Evolutionary conservation across 768 basidiomycete genomes (phyloP).

Genomic region (Suillus clintonianus): DNA sequence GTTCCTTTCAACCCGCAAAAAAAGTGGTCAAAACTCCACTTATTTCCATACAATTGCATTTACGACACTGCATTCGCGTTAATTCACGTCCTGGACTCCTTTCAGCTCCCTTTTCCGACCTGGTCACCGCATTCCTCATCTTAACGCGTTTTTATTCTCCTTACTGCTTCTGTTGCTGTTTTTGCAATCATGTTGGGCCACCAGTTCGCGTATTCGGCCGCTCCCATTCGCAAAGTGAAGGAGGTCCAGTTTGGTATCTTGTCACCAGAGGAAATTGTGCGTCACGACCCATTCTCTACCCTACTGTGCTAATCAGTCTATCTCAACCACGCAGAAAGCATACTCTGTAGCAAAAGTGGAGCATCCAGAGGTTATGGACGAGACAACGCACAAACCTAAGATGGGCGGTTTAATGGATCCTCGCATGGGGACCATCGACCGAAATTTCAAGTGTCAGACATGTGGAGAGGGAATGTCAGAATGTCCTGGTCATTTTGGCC

Average conservation of each 20-base stretch:
- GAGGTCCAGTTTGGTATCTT: conserved; percentile 99
- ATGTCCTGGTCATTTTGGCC: conserved; percentile 99
- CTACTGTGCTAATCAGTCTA: conserved; percentile 9
- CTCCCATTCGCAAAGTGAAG: conserved; percentile 92
- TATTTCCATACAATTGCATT: not conserved
- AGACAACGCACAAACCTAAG: conserved; percentile 87
- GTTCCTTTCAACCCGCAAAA: conserved; percentile 13
- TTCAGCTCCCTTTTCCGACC: conserved; percentile 2
- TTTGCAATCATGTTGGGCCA: conserved; percentile 72
- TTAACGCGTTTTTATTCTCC: conserved; percentile 17
- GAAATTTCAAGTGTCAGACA: conserved; percentile 98
- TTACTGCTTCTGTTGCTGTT: conserved; percentile 4
- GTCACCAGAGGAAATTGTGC: conserved; percentile 97
- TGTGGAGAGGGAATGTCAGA: conserved; percentile 99
- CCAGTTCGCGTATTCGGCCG: conserved; percentile 90
- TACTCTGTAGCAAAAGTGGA: conserved; percentile 98
- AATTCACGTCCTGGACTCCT: conserved; percentile 22
- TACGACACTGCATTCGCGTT: conserved; percentile 24
- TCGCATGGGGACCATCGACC: conserved; percentile 95
- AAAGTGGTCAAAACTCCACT: conserved; percentile 22
- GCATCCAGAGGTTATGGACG: conserved; percentile 98
- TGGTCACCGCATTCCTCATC: conserved; percentile 1
- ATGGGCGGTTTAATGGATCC: conserved; percentile 96
- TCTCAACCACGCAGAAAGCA: conserved; percentile 74
- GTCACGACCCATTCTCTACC: conserved; percentile 2